Conservation (phyloP, 2,329 filamentous ascomycete species). For the Fusarium papillatum region DNA sequence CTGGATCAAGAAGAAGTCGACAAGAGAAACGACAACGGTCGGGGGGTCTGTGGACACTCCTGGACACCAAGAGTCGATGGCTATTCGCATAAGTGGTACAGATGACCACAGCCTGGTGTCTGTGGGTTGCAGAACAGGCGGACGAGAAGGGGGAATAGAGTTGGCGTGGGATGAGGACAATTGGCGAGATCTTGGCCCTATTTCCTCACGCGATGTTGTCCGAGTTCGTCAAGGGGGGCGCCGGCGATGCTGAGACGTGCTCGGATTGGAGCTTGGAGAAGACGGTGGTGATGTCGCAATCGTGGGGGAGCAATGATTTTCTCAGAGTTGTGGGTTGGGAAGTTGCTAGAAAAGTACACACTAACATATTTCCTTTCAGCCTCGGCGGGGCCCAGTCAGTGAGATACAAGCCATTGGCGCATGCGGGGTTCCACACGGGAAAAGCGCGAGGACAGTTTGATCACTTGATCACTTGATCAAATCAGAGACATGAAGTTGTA, state of each 20-base stretch:
- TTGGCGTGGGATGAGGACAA: slow-evolving; percentile 14
- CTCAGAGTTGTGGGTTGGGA: slow-evolving; percentile 40
- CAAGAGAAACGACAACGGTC: background rate
- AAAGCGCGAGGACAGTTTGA: slow-evolving; percentile 4
- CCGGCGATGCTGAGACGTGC: slow-evolving; percentile 1
- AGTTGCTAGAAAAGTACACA: slow-evolving; percentile 19
- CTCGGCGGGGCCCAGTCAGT: slow-evolving; percentile 20
- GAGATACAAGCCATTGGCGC: slow-evolving; percentile 19
- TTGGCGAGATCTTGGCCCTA: slow-evolving; percentile 9
- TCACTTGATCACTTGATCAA: slow-evolving; percentile 22
- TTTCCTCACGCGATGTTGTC: slow-evolving; percentile 3
- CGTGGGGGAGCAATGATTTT: slow-evolving; percentile 39
- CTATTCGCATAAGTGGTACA: slow-evolving; percentile 2
- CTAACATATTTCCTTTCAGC: slow-evolving; percentile 25
- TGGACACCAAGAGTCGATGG: background rate
- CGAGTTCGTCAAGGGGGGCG: slow-evolving; percentile 6
- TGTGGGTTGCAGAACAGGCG: slow-evolving; percentile 18
- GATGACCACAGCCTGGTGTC: background rate
- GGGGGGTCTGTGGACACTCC: slow-evolving; percentile 1
- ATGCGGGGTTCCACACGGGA: slow-evolving; percentile 38
- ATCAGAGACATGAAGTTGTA: slow-evolving; percentile 4
- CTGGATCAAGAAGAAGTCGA: slow-evolving; percentile 6
- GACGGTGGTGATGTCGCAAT: slow-evolving; percentile 42
- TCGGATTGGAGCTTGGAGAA: slow-evolving; percentile 28
- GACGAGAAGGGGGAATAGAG: slow-evolving; percentile 4